Evolutionary conservation across 805 yeast genomes (phyloP).

Genomic region (Cyberlindnera veronae): DNA sequence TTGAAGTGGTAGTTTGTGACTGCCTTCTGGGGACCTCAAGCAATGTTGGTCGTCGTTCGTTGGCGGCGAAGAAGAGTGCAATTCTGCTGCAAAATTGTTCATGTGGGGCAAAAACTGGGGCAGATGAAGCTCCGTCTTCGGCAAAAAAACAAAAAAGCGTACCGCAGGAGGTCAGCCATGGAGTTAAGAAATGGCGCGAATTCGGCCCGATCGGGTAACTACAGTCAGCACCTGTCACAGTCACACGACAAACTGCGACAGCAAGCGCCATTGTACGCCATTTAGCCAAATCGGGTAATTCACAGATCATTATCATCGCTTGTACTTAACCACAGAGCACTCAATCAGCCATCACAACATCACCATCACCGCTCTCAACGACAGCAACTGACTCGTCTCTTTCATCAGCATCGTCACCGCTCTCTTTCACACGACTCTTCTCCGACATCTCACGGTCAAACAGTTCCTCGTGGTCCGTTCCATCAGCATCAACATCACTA

Average conservation of each 20-base stretch:
- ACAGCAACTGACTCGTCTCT: neutral
- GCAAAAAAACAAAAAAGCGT: too few species aligned
- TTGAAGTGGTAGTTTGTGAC: too few species aligned
- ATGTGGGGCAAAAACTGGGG: conserved; percentile 9
- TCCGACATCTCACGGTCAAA: neutral
- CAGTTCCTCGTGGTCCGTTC: neutral
- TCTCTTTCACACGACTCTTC: too few species aligned
- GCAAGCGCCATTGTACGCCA: too few species aligned
- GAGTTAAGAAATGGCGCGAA: neutral
- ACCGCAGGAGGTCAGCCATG: neutral
- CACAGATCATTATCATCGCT: too few species aligned
- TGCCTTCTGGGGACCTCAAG: too few species aligned
- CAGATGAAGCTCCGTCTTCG: neutral
- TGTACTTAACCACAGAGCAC: too few species aligned
- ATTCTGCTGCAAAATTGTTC: neutral
- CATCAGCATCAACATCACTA: conserved; percentile 7
- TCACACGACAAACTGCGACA: too few species aligned
- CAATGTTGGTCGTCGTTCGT: too few species aligned
- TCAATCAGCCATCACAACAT: conserved; percentile 1
- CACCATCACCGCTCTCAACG: conserved; percentile 1
- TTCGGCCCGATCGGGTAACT: neutral
- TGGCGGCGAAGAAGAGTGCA: too few species aligned
- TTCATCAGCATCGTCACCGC: neutral
- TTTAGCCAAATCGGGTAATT: too few species aligned
- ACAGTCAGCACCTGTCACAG: too few species aligned